phyloP scores from a whole-genome alignment of 495 filamentous ascomycete species.

The Evernia prunastri region DNA sequence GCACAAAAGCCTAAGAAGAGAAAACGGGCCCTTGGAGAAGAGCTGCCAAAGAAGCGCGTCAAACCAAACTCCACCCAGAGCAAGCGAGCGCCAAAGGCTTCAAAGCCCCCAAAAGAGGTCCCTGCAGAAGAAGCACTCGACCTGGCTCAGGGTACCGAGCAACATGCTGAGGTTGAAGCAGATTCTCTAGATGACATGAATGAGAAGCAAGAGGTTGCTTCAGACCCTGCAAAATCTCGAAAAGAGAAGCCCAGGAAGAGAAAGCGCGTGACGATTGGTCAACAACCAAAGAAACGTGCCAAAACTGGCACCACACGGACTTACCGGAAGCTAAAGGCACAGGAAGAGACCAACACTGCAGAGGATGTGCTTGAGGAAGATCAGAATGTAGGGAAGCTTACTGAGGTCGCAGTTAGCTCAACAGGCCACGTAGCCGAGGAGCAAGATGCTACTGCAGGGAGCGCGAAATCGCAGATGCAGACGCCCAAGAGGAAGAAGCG shows the following conservation, averaged over 20 bases:
- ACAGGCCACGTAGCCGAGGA: neutral
- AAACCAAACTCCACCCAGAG: neutral
- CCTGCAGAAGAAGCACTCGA: neutral
- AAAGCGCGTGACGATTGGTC: conserved; percentile 24
- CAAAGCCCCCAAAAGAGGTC: neutral
- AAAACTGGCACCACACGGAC: neutral
- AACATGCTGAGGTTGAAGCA: neutral
- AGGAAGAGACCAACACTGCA: neutral
- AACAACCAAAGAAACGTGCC: conserved; percentile 17
- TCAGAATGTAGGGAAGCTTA: neutral
- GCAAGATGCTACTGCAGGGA: neutral
- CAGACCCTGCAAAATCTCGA: neutral
- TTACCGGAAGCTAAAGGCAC: neutral
- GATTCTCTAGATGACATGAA: neutral
- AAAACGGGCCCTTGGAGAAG: neutral
- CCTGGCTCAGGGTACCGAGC: neutral
- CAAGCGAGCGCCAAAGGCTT: neutral
- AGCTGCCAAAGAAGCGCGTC: conserved; percentile 11
- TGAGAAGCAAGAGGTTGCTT: neutral
- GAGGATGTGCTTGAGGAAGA: neutral
- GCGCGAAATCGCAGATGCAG: neutral
- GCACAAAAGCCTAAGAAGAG: conserved; percentile 3
- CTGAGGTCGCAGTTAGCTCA: neutral
- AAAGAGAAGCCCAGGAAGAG: conserved; percentile 9
- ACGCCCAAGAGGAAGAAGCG: conserved; percentile 20